phyloP scores from a whole-genome alignment of 208 protist species.

The Kentomonas sorsogonicus region DNA sequence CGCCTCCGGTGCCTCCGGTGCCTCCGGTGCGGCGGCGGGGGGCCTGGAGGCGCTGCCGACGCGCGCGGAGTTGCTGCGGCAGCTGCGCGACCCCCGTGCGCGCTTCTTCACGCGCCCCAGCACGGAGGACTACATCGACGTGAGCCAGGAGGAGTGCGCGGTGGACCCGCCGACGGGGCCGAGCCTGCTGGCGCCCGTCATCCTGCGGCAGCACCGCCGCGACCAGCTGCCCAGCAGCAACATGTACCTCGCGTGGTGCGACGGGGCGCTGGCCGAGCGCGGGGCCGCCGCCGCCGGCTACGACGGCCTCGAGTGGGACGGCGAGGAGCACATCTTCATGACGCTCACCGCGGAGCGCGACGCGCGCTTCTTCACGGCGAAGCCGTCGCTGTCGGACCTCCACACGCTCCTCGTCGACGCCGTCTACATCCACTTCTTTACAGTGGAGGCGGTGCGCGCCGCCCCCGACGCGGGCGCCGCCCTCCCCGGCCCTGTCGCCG shows the following conservation, averaged over 20 bases:
- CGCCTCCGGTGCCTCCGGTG: neutral
- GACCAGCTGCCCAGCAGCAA: constrained; percentile 54
- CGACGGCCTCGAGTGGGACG: constrained; percentile 33
- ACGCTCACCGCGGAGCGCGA: constrained; percentile 54
- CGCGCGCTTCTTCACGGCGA: constrained; percentile 49
- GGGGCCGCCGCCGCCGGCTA: neutral
- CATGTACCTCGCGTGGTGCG: constrained; percentile 75
- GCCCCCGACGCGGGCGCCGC: neutral
- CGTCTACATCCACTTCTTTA: constrained; percentile 61
- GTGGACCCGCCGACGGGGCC: constrained; percentile 54
- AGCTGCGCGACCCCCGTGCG: constrained; percentile 18
- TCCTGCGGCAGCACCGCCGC: constrained; percentile 57
- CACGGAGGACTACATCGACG: constrained; percentile 61
- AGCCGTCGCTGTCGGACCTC: constrained; percentile 47
- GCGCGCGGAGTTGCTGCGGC: constrained; percentile 12
- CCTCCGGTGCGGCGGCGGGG: neutral
- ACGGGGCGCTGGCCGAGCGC: constrained; percentile 10
- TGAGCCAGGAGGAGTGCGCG: constrained; percentile 43
- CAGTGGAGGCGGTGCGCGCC: constrained; percentile 25
- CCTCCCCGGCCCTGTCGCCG: too few species aligned
- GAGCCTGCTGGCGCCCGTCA: constrained; percentile 44
- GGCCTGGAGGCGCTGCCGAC: constrained; percentile 9
- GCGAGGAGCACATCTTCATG: constrained; percentile 64
- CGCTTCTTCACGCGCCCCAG: constrained; percentile 65
- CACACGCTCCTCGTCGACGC: constrained; percentile 77